Base-by-base conservation (phyloP, 2,329 filamentous ascomycete genomes). In the Huntiella abstrusa region DNA sequence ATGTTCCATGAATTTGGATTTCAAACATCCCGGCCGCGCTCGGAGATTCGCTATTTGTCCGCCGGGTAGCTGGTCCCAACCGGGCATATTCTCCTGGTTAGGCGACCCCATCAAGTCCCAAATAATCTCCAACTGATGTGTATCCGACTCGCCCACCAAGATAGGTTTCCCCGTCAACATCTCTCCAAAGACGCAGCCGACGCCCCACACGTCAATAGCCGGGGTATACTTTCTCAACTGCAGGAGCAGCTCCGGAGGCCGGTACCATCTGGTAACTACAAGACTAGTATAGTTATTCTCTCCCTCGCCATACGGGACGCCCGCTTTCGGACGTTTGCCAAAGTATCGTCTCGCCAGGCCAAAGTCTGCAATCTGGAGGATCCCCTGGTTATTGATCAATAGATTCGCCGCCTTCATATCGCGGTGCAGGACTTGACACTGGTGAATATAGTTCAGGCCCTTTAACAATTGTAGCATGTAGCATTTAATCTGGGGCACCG, bases 341-440 rank as follows among this genome's bases (percentile, higher is more conserved):
- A 95, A 86, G 59, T 94, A 98, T 55, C 93, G 83, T 56, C 91
- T 73, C 5, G 91, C 91, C 33, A 98, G 72, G 54, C 91, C 91
- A 56, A 98, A 98, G 66, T 98, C 91, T 37, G 86, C 91, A 62
- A 98, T 96, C 61, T 96, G 88, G 8, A 98, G 72, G 47, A 94
- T 80, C 16, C 91, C 91, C 47, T 77, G 72, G 62, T 98, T 96
- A 64, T 83, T 93, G 62, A 98, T 98, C 49, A 98, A 74, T 32
- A 98, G 71, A 59, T 98, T 98, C 57, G 91, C 91, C 2, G 91
- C 91, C 66, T 98, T 98, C 87, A 98, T 96, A 57, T 98, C 91
- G 58, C 91, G 80, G 60, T 98, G 91, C 17, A 98, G 67, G 52
- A 98, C 96, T 55, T 81, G 73, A 57, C 73, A 84, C 52, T 86